Percentiles rank a stretch among this genome's conserved stretches.
These are phyloP conservation scores for Zalerion maritima DNA, from an alignment of 495 filamentous ascomycete genomes.

Conservation along the genomic window DNA sequence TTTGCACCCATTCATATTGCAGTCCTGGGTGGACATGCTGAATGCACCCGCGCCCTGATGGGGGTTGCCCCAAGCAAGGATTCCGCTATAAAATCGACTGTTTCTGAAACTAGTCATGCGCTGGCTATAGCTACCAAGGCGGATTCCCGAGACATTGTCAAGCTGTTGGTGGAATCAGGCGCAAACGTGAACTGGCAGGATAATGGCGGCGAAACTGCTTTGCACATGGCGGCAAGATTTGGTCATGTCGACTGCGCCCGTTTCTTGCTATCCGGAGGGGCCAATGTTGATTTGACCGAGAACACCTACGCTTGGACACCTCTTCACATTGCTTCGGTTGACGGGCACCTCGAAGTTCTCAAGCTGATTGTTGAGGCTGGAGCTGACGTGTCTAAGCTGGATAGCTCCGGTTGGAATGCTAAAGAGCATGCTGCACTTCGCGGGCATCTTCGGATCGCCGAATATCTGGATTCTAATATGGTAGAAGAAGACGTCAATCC, in stretches of 20 bases:
- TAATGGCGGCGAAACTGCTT: conserved; percentile 77
- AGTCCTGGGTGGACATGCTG: conserved; percentile 78
- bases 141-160: conserved; percentile 69
- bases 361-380: conserved; percentile 59
- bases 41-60: conserved; percentile 68
- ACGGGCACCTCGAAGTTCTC: conserved; percentile 59
- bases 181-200: conserved; percentile 93
- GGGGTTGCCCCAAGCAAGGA: conserved; percentile 42
- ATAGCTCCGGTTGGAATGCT: conserved; percentile 88
- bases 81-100: conserved; percentile 46
- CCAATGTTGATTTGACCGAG: conserved; percentile 64
- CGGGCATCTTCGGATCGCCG: conserved; percentile 70
- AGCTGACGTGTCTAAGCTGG: conserved; percentile 53
- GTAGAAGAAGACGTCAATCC: conserved; percentile 34
- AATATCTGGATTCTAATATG: conserved; percentile 47
- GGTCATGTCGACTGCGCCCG: conserved; percentile 68
- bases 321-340: conserved; percentile 79
- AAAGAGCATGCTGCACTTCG: conserved; percentile 84
- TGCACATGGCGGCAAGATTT: conserved; percentile 85
- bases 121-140: conserved; percentile 75
- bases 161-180: conserved; percentile 74
- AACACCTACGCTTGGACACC: conserved; percentile 87
- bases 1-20: conserved; percentile 82
- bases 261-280: conserved; percentile 56
- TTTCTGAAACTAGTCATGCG: conserved; percentile 78